Evolutionary conservation across 805 yeast species (phyloP), one percentile per base, ranked within the genome.

Genomic region (Saturnispora quitensis): DNA sequence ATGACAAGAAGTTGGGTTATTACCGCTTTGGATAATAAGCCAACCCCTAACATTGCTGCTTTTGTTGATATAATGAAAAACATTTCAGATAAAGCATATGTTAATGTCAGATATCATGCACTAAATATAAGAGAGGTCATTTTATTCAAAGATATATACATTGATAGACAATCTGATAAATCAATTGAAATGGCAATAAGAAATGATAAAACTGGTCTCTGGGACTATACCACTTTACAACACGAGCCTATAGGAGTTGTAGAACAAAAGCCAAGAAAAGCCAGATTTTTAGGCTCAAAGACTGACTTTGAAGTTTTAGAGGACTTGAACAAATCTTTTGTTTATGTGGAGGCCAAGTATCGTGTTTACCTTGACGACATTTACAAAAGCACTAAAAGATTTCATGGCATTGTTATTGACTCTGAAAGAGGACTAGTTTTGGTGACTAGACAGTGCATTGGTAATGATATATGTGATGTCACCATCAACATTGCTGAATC

Each of bases 91-190:
- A 73, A 81, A 45, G 74, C 81, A 47, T 79, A 84, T 60, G 85
- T 89, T 3, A 71, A 89, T 2, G 76, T 86, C 18, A 71, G 81
- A 53, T 86, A 78, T 67, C 82, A 90, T 55, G 93, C 88, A 65
- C 74, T 89, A 45, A 75, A 88, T 3, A 96, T 89, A 62, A 73
- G 84, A 55, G 96, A 89, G 65, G 77, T 88, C 2, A 84, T 84
- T 36, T 72, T 76, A 46, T 77, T 84, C 33, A 73, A 80, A n/a
- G 77, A 84, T 2, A 73, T 86, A 10, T 80, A 76, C 60, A 76
- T 89, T 48, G 96, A 89, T 61, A 80, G 96, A 57, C 95, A 88
- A 68, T 89, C 96, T 96, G 73, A 76, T 51, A 74, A 82, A 6
- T 74, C 82, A 44, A 84, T 89, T 65, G 76, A 84, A 58, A 58